Evolutionary conservation across 176 grass and related monocot genomes (phyloP).

Genomic region (Bothriochloa decipiens): DNA sequence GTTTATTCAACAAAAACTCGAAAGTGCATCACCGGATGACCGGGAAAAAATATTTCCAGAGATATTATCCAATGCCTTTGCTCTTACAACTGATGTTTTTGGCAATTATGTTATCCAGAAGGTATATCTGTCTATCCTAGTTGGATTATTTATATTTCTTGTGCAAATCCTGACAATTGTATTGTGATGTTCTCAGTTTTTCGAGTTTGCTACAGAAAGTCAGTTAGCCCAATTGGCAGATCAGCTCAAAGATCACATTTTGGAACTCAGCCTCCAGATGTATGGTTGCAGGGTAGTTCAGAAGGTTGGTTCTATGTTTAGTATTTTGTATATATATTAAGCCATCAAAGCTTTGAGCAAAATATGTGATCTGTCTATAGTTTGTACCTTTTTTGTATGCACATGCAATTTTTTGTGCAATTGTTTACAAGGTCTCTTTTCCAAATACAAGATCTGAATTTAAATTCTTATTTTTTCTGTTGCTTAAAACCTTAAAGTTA

Average conservation of each 20-base stretch:
- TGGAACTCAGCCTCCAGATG: conserved; percentile 93
- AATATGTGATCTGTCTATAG: not conserved
- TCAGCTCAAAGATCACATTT: conserved; percentile 78
- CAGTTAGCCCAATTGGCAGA: conserved; percentile 82
- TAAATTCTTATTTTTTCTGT: not conserved
- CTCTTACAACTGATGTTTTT: conserved; percentile 96
- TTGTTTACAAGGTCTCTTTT: not conserved
- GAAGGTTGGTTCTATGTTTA: conserved; percentile 66
- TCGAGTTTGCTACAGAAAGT: conserved; percentile 81
- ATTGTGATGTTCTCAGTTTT: conserved; percentile 69
- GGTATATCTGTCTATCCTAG: conserved; percentile 38
- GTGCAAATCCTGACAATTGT: not conserved
- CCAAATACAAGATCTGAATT: not conserved
- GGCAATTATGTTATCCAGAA: conserved; percentile 99
- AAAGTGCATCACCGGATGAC: conserved; percentile 71
- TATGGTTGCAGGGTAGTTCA: conserved; percentile 99
- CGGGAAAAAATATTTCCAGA: conserved; percentile 93
- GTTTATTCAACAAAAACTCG: conserved; percentile 97
- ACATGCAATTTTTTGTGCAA: not conserved
- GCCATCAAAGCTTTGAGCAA: not conserved
- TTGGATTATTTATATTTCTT: conserved; percentile 9
- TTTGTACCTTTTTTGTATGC: not conserved
- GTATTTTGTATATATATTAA: conserved; percentile 7
- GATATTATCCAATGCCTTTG: conserved; percentile 82
- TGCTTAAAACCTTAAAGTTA: not conserved